phyloP scores from a whole-genome alignment of 1,139 yeast species.

The Taphrina communis region DNA sequence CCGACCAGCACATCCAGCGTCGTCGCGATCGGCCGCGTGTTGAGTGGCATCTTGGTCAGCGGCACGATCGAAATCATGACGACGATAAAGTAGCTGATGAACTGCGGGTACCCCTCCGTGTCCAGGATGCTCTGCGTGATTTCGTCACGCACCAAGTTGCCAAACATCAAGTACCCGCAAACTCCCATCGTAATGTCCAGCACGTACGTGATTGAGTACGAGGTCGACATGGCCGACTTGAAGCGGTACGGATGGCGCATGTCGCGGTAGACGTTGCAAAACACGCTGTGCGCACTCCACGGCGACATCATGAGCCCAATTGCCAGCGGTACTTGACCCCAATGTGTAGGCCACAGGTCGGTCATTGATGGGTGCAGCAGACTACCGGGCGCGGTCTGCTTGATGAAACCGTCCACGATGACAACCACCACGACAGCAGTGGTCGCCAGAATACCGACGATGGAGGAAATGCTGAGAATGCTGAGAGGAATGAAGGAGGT shows the following conservation, averaged over 20 bases:
- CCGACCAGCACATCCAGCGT: conserved; percentile 62
- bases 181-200: conserved; percentile 80
- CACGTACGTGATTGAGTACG: conserved; percentile 69
- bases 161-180: conserved; percentile 88
- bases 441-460: conserved; percentile 77
- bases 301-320: conserved; percentile 83
- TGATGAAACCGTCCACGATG: conserved; percentile 66
- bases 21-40: conserved; percentile 83
- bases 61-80: conserved; percentile 80
- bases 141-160: conserved; percentile 74
- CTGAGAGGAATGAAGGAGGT: conserved; percentile 72
- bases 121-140: conserved; percentile 75
- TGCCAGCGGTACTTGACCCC: conserved; percentile 61
- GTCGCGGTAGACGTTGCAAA: conserved; percentile 78
- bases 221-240: conserved; percentile 58
- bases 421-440: conserved; percentile 65
- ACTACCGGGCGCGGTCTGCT: conserved; percentile 68
- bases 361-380: conserved; percentile 62
- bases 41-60: conserved; percentile 82
- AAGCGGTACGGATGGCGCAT: conserved; percentile 76
- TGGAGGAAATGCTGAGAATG: conserved; percentile 70
- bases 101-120: conserved; percentile 74
- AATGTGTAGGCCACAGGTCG: conserved; percentile 59
- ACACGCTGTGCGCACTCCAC: conserved; percentile 90
- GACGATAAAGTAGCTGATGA: conserved; percentile 69